Evolutionary conservation across 2,329 filamentous ascomycete genomes (phyloP).

Genomic region (Chaetomiaceae sp.): DNA sequence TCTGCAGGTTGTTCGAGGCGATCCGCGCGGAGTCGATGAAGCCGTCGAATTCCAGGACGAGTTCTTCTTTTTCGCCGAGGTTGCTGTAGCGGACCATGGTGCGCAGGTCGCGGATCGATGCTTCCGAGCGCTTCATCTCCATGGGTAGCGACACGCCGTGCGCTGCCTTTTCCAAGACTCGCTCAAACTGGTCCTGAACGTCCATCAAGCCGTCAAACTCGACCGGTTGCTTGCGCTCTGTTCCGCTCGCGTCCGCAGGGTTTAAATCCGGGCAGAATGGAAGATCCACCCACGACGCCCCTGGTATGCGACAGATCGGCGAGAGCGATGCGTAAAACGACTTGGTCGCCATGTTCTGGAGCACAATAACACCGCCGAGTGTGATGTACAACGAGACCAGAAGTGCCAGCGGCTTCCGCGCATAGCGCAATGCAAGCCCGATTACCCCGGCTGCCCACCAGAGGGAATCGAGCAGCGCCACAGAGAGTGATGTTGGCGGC

Average conservation of each 20-base stretch:
- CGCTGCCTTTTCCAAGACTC: slow-evolving; percentile 64
- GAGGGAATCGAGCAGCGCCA: slow-evolving; percentile 37
- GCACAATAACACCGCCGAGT: slow-evolving; percentile 54
- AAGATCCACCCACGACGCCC: slow-evolving; percentile 55
- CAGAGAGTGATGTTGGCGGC: slow-evolving; percentile 36
- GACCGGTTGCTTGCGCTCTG: slow-evolving; percentile 34
- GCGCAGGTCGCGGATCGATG: slow-evolving; percentile 68
- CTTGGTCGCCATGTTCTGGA: slow-evolving; percentile 57
- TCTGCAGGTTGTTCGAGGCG: slow-evolving; percentile 62
- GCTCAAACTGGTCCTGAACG: slow-evolving; percentile 71
- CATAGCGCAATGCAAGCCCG: slow-evolving; percentile 54
- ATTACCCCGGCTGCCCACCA: slow-evolving; percentile 54
- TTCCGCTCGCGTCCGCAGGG: slow-evolving; percentile 18
- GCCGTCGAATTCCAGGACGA: slow-evolving; percentile 69
- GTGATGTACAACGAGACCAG: slow-evolving; percentile 58
- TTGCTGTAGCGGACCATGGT: slow-evolving; percentile 67
- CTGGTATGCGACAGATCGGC: slow-evolving; percentile 67
- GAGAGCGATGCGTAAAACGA: slow-evolving; percentile 60
- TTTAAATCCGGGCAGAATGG: slow-evolving; percentile 54
- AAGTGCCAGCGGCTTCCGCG: slow-evolving; percentile 61
- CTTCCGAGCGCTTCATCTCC: slow-evolving; percentile 75
- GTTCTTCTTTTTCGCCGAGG: slow-evolving; percentile 62
- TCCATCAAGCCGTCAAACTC: slow-evolving; percentile 74
- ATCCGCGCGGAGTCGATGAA: slow-evolving; percentile 67
- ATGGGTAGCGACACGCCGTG: slow-evolving; percentile 64